A percentile compares a stretch with the other conserved stretches of the same genome.
Evolutionary conservation across 257 asterid species (phyloP).

Genomic region (Nicotiana benthamiana): DNA sequence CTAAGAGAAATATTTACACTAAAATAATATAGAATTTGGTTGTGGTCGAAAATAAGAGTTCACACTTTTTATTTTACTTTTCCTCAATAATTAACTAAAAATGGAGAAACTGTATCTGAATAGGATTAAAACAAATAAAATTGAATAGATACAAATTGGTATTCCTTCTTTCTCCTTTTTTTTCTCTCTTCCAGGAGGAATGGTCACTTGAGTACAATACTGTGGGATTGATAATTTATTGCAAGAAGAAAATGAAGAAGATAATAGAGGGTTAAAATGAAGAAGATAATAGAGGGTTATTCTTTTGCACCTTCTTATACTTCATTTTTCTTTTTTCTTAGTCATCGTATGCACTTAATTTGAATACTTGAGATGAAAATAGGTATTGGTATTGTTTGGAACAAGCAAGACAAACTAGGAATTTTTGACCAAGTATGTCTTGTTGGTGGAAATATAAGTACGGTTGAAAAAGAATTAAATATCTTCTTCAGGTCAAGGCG

Average conservation of each 20-base stretch:
- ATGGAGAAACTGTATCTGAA: no score
- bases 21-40: no score
- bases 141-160: no score
- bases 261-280: slow-evolving; percentile 52
- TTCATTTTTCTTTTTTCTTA: background rate
- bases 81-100: no score
- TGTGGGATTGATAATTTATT: slow-evolving; percentile 55
- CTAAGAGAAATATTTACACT: no score
- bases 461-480: no score
- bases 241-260: slow-evolving; percentile 26
- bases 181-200: slow-evolving; percentile 19
- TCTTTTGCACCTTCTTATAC: background rate
- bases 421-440: slow-evolving; percentile 41
- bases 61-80: no score
- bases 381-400: slow-evolving; percentile 83
- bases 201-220: slow-evolving; percentile 43
- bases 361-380: background rate
- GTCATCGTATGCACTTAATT: background rate
- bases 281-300: slow-evolving; percentile 53
- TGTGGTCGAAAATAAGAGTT: no score
- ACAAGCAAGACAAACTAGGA: slow-evolving; percentile 14
- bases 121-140: no score
- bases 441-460: no score
- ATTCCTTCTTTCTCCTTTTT: no score
- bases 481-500: no score